Evolutionary conservation across 768 basidiomycete genomes (phyloP).

Genomic region (Xerocomellus intermedius): DNA sequence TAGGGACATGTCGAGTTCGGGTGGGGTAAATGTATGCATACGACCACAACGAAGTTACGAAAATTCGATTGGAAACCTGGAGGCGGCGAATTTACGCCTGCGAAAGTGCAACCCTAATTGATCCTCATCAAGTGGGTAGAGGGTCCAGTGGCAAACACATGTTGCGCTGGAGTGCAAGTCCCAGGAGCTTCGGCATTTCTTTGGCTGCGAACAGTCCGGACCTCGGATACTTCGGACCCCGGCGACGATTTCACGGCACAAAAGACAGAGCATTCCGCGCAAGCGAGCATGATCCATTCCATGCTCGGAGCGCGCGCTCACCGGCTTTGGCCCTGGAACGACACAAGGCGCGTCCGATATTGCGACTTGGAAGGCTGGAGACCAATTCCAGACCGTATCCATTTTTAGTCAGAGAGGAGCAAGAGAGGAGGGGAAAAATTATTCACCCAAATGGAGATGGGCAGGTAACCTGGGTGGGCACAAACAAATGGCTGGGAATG

Average conservation of each 20-base stretch:
- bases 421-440: too few species aligned
- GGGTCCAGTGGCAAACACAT: neutral
- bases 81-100: constrained; percentile 7
- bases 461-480: neutral
- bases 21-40: constrained; percentile 10
- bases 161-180: neutral
- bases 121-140: too few species aligned
- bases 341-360: neutral
- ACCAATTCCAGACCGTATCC: neutral
- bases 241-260: neutral
- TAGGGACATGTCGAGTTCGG: constrained; percentile 5
- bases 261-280: neutral
- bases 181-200: neutral
- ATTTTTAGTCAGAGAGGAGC: neutral
- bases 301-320: neutral
- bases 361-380: neutral
- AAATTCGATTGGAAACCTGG: constrained; percentile 11
- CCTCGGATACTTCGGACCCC: constrained; percentile 11
- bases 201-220: neutral
- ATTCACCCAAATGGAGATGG: neutral
- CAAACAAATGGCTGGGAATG: neutral
- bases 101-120: constrained; percentile 12
- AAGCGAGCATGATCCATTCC: neutral
- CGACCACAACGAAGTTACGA: neutral
- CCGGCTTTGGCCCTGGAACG: neutral